Evolutionary conservation across 2,329 filamentous ascomycete species (phyloP).

Genomic region (Pestalotiopsis sp.): DNA sequence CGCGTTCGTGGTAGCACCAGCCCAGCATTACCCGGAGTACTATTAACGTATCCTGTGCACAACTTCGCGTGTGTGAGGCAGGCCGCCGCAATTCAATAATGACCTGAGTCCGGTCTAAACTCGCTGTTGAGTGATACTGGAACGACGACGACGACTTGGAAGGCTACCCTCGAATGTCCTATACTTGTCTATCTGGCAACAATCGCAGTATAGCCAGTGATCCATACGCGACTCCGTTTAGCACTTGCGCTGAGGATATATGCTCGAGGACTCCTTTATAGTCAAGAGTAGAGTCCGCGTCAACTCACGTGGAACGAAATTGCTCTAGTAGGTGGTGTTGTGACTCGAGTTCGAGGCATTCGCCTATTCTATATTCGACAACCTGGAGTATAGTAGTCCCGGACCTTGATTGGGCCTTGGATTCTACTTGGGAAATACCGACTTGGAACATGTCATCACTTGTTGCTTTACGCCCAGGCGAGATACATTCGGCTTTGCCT

Average conservation of each 20-base stretch:
- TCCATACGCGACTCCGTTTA: no score
- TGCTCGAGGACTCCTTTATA: no score
- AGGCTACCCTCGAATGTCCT: neutral
- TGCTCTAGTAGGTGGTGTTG: neutral
- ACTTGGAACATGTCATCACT: constrained; percentile 45
- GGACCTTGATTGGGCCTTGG: neutral
- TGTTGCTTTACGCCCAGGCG: constrained; percentile 39
- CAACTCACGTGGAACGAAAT: neutral
- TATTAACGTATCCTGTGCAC: neutral
- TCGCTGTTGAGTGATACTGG: neutral
- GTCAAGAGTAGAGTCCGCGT: neutral
- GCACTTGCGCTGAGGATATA: no score
- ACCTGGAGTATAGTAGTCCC: neutral
- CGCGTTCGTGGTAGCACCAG: neutral
- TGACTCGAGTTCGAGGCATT: neutral
- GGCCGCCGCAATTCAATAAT: neutral
- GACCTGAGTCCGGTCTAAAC: neutral
- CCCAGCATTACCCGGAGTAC: neutral
- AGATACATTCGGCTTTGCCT: constrained; percentile 40
- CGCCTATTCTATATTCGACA: neutral
- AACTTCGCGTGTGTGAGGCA: neutral
- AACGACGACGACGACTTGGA: neutral
- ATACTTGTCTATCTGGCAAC: constrained; percentile 15
- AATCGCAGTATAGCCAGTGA: constrained; percentile 8
- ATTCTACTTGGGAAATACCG: constrained; percentile 14